phyloP scores from a whole-genome alignment of 2,329 filamentous ascomycete species.

The Metarhizium album region DNA sequence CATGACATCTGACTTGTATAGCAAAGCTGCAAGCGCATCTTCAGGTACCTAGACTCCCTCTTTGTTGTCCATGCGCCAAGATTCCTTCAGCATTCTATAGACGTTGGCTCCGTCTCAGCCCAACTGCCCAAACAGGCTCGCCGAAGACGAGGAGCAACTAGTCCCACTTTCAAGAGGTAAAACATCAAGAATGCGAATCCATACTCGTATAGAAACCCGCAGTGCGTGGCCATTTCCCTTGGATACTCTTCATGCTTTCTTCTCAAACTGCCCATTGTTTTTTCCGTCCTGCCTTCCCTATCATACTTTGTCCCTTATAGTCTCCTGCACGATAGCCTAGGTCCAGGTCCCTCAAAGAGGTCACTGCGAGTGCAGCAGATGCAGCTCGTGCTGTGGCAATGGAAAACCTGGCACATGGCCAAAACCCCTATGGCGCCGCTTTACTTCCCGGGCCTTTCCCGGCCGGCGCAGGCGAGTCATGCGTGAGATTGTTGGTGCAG shows the following conservation, averaged over 20 bases:
- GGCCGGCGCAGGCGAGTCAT: slow-evolving; percentile 10
- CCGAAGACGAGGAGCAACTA: slow-evolving; percentile 6
- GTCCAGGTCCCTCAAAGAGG: slow-evolving; percentile 27
- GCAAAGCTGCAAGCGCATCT: neutral
- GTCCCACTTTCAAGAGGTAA: neutral
- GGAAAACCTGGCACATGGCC: slow-evolving; percentile 26
- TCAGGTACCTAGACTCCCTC: neutral
- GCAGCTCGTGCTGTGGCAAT: slow-evolving; percentile 24
- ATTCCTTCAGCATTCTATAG: neutral
- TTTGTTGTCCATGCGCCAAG: neutral
- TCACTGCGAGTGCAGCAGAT: slow-evolving; percentile 24
- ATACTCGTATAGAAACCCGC: too few relatives aligned
- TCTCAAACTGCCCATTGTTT: neutral
- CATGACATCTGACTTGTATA: neutral
- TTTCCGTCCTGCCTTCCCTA: neutral
- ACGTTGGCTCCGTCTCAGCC: neutral
- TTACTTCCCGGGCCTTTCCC: slow-evolving; percentile 21
- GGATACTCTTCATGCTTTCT: neutral
- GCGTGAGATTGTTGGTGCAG: slow-evolving; percentile 12
- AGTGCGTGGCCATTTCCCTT: neutral
- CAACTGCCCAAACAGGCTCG: slow-evolving; percentile 12
- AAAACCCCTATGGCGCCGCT: slow-evolving; percentile 18
- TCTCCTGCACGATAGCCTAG: neutral
- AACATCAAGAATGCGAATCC: too few relatives aligned
- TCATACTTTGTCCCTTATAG: neutral